Percentiles rank a stretch among this genome's conserved stretches.
phyloP scores from a whole-genome alignment of 441 rosid species.

The Croton setiger region DNA sequence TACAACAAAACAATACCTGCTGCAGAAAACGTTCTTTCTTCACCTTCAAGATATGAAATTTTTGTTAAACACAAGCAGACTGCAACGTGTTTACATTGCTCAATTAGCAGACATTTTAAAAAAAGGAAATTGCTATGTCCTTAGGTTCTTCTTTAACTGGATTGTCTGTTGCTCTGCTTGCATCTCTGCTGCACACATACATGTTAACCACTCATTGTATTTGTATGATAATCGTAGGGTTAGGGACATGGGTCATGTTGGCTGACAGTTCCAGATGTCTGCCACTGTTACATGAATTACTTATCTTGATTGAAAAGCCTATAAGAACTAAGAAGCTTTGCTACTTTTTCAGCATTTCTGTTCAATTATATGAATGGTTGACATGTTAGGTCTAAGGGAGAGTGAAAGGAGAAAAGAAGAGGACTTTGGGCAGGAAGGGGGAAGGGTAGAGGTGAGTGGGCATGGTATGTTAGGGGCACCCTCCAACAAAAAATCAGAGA shows the following conservation, averaged over 20 bases:
- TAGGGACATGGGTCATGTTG: background rate
- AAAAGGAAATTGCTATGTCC: background rate
- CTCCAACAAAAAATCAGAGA: background rate
- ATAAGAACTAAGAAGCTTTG: too few species aligned
- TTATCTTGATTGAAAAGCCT: background rate
- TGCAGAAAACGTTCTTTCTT: background rate
- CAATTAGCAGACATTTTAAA: background rate
- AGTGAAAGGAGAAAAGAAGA: too few species aligned
- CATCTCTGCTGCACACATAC: background rate
- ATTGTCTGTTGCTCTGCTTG: background rate
- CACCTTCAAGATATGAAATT: background rate
- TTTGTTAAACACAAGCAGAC: background rate
- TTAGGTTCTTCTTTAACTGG: too few species aligned
- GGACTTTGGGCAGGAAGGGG: too few species aligned
- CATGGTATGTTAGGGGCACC: background rate
- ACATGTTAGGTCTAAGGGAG: too few species aligned
- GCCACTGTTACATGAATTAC: background rate
- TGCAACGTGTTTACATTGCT: background rate
- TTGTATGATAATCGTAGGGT: conserved; percentile 3
- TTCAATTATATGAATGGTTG: too few species aligned
- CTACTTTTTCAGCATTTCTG: too few species aligned
- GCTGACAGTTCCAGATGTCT: conserved; percentile 2
- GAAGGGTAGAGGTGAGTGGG: background rate
- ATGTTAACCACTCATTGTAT: too few species aligned
- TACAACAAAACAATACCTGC: background rate